Evolutionary conservation across 2,329 filamentous ascomycete species (phyloP).

Genomic region (Fusarium globosum): DNA sequence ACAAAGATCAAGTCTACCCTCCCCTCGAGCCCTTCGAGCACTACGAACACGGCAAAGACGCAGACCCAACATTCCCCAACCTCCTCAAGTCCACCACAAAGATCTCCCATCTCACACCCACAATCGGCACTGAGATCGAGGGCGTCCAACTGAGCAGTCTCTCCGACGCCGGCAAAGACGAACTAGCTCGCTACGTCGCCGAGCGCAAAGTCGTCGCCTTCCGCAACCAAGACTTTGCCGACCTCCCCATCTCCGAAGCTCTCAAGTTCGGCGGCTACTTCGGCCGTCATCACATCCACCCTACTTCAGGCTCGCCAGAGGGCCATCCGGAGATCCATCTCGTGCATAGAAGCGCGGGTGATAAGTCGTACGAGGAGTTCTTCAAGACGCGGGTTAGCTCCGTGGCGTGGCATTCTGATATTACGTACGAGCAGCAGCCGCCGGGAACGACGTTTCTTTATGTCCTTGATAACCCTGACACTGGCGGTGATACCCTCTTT

Average conservation of each 20-base stretch:
- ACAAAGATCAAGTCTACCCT: constrained; percentile 70
- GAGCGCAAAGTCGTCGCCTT: constrained; percentile 84
- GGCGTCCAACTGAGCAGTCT: constrained; percentile 79
- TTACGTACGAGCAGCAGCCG: constrained; percentile 88
- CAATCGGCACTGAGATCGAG: constrained; percentile 77
- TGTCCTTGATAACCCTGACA: constrained; percentile 81
- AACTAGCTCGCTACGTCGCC: constrained; percentile 79
- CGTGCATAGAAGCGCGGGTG: constrained; percentile 74
- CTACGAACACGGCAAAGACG: constrained; percentile 80
- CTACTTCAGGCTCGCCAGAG: constrained; percentile 78
- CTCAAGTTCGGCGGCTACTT: constrained; percentile 80
- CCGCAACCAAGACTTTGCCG: constrained; percentile 77
- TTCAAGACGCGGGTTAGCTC: constrained; percentile 78
- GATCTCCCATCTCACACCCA: constrained; percentile 73
- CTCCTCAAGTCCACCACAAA: constrained; percentile 67
- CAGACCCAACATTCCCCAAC: constrained; percentile 75
- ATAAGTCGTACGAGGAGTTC: constrained; percentile 65
- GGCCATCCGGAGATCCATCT: constrained; percentile 81
- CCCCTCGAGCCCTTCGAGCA: constrained; percentile 77
- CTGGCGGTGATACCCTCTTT: constrained; percentile 88
- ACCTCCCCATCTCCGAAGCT: constrained; percentile 76
- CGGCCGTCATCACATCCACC: constrained; percentile 84
- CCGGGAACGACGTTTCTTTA: constrained; percentile 92
- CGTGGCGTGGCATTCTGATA: constrained; percentile 89
- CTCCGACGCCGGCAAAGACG: constrained; percentile 75